These are phyloP conservation scores for Pseudocercospora cruenta DNA, from an alignment of 2,329 filamentous ascomycete genomes.

Conservation along the genomic window DNA sequence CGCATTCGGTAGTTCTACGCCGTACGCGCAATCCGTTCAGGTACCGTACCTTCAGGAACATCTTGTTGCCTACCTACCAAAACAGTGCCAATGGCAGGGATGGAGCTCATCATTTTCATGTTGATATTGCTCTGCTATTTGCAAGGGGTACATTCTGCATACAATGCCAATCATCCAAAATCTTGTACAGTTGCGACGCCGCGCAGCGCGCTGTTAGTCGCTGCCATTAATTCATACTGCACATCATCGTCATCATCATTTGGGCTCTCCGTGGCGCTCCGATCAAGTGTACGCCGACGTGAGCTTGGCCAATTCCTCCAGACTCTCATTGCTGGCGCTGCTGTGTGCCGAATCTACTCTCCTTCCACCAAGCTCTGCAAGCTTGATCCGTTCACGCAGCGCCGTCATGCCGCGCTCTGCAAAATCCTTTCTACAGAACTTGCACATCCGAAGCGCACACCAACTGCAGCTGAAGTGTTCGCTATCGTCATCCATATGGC, in stretches of 20 bases:
- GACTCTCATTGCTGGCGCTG: constrained; percentile 15
- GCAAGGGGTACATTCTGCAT: not conserved
- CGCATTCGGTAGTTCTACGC: too few species aligned
- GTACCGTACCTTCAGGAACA: not conserved
- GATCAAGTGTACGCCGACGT: constrained; percentile 1
- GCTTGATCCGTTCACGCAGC: constrained; percentile 29
- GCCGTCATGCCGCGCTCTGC: constrained; percentile 29
- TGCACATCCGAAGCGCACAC: constrained; percentile 39
- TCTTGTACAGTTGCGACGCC: not conserved
- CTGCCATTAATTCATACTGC: not conserved
- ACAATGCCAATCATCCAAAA: constrained; percentile 1
- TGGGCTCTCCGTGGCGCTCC: not conserved
- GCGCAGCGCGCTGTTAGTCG: not conserved
- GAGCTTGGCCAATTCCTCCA: constrained; percentile 11
- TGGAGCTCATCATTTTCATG: not conserved
- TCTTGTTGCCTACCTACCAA: not conserved
- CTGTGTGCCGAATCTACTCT: constrained; percentile 14
- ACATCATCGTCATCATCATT: not conserved
- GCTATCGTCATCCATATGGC: constrained; percentile 37
- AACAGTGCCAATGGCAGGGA: too few species aligned
- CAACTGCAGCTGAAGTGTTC: constrained; percentile 39
- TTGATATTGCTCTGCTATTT: not conserved
- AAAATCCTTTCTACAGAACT: constrained; percentile 32
- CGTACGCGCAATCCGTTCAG: not conserved
- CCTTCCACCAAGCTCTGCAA: constrained; percentile 18